These are phyloP conservation scores for Cladosporium sp. DNA, from an alignment of 2,329 filamentous ascomycete species.

Conservation along the genomic window DNA sequence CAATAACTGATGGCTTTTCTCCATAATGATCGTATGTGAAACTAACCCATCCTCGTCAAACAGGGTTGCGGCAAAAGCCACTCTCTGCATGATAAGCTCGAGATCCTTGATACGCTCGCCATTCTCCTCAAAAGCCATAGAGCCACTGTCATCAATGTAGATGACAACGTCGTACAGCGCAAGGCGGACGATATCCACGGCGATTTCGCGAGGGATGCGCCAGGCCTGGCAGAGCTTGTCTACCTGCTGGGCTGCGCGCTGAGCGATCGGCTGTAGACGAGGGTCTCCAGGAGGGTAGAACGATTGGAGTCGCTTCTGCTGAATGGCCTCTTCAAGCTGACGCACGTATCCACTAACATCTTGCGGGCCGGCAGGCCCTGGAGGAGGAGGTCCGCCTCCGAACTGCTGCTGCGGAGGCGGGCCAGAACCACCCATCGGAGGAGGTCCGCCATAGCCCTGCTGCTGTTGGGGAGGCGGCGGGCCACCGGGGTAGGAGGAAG, in stretches of 20 bases:
- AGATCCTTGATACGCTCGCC: slow-evolving; percentile 62
- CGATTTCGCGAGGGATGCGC: slow-evolving; percentile 53
- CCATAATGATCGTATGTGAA: background rate
- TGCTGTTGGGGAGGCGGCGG: slow-evolving; percentile 30
- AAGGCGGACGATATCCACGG: slow-evolving; percentile 57
- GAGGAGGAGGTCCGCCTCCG: slow-evolving; percentile 17
- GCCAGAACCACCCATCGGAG: slow-evolving; percentile 26
- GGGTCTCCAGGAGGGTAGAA: slow-evolving; percentile 54
- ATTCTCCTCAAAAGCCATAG: slow-evolving; percentile 62
- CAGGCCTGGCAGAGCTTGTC: slow-evolving; percentile 52
- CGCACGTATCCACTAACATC: slow-evolving; percentile 52
- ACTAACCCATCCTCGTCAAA: slow-evolving; percentile 57
- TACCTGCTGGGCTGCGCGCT: slow-evolving; percentile 45
- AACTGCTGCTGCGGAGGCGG: slow-evolving; percentile 23
- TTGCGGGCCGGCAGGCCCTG: slow-evolving; percentile 37
- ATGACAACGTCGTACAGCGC: slow-evolving; percentile 57
- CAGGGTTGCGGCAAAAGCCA: slow-evolving; percentile 59
- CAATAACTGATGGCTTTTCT: background rate
- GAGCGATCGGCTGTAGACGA: slow-evolving; percentile 40
- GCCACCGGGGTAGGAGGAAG: slow-evolving; percentile 15
- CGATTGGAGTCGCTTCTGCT: slow-evolving; percentile 53
- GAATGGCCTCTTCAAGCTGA: slow-evolving; percentile 49
- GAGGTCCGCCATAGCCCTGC: slow-evolving; percentile 24
- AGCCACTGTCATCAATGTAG: slow-evolving; percentile 64
- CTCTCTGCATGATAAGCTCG: slow-evolving; percentile 56